phyloP scores from a whole-genome alignment of 2,329 filamentous ascomycete genomes.

The Phyllosticta capitalensis region DNA sequence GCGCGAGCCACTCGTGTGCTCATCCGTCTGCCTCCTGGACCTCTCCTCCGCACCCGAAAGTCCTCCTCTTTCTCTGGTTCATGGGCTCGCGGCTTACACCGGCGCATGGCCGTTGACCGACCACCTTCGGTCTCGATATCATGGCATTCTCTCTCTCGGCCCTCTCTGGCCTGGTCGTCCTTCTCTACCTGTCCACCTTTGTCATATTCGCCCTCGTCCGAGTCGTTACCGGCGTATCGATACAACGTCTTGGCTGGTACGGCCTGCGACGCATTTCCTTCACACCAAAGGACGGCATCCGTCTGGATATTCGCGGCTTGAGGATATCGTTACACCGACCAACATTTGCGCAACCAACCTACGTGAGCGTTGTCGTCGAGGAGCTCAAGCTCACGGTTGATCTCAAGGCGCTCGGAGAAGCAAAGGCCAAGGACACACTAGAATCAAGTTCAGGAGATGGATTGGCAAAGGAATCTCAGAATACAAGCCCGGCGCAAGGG shows the following conservation, averaged over 20 bases:
- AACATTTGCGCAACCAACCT: slow-evolving; percentile 94
- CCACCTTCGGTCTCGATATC: slow-evolving; percentile 9
- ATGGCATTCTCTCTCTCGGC: slow-evolving; percentile 53
- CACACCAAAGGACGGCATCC: slow-evolving; percentile 77
- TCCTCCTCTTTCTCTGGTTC: neutral
- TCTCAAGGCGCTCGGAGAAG: slow-evolving; percentile 48
- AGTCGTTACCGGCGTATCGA: slow-evolving; percentile 86
- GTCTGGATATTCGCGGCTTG: slow-evolving; percentile 80
- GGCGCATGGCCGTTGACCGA: slow-evolving; percentile 16
- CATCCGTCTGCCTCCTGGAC: neutral
- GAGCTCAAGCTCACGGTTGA: slow-evolving; percentile 82
- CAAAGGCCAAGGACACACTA: slow-evolving; percentile 15
- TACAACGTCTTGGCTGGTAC: slow-evolving; percentile 88
- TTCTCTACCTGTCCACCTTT: slow-evolving; percentile 85
- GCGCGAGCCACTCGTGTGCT: slow-evolving; percentile 9
- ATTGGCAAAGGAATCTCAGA: neutral
- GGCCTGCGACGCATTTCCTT: slow-evolving; percentile 87
- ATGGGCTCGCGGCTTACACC: neutral
- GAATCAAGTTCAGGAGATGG: slow-evolving; percentile 1
- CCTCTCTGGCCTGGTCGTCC: slow-evolving; percentile 72
- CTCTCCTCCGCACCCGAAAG: neutral
- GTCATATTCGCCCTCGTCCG: slow-evolving; percentile 87
- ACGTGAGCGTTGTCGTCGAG: slow-evolving; percentile 81
- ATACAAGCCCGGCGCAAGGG: neutral
- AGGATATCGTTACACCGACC: slow-evolving; percentile 84